Conservation (phyloP, 1,284 basidiomycete species). For the Marasmius tenuissimus region DNA sequence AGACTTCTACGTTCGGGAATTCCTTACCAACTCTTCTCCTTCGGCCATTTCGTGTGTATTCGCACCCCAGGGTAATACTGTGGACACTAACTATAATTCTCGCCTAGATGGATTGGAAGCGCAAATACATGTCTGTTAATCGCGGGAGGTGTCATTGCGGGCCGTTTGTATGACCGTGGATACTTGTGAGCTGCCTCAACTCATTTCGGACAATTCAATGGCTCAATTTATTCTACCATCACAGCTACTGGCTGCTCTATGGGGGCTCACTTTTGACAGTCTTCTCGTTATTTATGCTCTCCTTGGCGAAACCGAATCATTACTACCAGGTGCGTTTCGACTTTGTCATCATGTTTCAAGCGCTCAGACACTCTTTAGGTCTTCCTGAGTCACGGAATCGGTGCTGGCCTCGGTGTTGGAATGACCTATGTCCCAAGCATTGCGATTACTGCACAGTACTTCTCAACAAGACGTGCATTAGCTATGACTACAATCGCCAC, state of each 20-base stretch:
- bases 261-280: slow-evolving; percentile 19
- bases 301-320: slow-evolving; percentile 22
- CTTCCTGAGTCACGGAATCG: slow-evolving; percentile 14
- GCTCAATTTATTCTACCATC: background rate
- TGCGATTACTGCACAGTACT: slow-evolving; percentile 33
- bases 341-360: background rate
- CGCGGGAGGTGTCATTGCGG: slow-evolving; percentile 32
- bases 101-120: slow-evolving; percentile 49
- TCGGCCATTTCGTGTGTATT: slow-evolving; percentile 35
- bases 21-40: slow-evolving; percentile 31
- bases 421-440: slow-evolving; percentile 22
- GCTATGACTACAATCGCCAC: slow-evolving; percentile 35
- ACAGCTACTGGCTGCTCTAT: slow-evolving; percentile 18
- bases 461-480: slow-evolving; percentile 27
- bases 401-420: slow-evolving; percentile 12
- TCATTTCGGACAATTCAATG: background rate
- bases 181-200: slow-evolving; percentile 19
- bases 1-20: slow-evolving; percentile 35
- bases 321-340: slow-evolving; percentile 23
- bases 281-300: slow-evolving; percentile 27
- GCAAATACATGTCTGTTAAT: slow-evolving; percentile 41
- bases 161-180: slow-evolving; percentile 27
- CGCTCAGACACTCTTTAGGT: slow-evolving; percentile 1
- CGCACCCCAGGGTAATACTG: background rate
- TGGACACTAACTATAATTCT: background rate